phyloP scores from a whole-genome alignment of 441 rosid genomes.

The Bruguiera hainesii region DNA sequence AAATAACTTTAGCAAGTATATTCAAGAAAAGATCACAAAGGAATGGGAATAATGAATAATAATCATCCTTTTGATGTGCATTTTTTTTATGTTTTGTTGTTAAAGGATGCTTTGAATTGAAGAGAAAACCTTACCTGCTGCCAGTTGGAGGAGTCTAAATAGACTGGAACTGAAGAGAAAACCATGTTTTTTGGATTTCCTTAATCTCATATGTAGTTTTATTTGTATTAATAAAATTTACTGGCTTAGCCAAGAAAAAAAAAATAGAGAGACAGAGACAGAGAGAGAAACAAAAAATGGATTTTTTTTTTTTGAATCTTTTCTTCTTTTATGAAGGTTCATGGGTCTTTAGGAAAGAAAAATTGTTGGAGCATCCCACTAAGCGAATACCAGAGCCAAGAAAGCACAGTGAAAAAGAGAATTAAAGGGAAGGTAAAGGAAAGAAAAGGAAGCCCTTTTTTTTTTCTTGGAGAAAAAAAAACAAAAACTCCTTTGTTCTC shows the following conservation, averaged over 20 bases:
- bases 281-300: background rate
- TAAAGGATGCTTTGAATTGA: no score
- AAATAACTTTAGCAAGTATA: slow-evolving; percentile 35
- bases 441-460: slow-evolving; percentile 18
- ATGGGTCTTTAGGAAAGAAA: slow-evolving; percentile 42
- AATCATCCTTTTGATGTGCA: slow-evolving; percentile 31
- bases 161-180: slow-evolving; percentile 86
- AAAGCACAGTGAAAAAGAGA: slow-evolving; percentile 45
- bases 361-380: slow-evolving; percentile 59
- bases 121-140: slow-evolving; percentile 54
- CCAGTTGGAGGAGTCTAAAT: slow-evolving; percentile 98
- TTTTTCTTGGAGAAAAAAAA: background rate
- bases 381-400: slow-evolving; percentile 41
- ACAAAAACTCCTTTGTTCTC: slow-evolving; percentile 9
- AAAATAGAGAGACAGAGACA: no score
- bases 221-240: no score
- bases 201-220: no score
- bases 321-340: slow-evolving; percentile 49
- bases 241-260: no score
- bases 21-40: slow-evolving; percentile 27
- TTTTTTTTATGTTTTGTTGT: slow-evolving; percentile 11
- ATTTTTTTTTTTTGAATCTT: slow-evolving; percentile 29
- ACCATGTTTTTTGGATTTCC: slow-evolving; percentile 53
- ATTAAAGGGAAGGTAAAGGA: slow-evolving; percentile 34
- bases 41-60: slow-evolving; percentile 27